Evolutionary conservation across 192 early-diverging fungal species (phyloP), one percentile per base, ranked within the genome.

Genomic region (Tieghemiomyces parasiticus): DNA sequence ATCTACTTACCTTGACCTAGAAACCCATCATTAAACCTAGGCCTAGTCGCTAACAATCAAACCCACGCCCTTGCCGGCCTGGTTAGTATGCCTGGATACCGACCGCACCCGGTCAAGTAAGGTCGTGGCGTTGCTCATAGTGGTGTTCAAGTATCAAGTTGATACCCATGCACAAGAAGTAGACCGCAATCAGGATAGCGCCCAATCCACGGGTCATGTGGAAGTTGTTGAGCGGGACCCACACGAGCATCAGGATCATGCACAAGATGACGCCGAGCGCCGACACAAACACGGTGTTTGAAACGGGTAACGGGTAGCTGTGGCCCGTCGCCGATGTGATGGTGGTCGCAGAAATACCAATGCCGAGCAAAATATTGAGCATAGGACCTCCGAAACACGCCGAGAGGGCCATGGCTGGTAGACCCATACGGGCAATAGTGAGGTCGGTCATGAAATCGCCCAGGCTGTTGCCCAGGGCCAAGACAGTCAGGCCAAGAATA

Each of bases 341-440:
- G 30, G 83, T 81, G 46, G 75, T 70, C 9, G 80, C 87, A 47
- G 87, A 81, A 32, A 92, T 72, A 34, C 91, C 91, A 10, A 94
- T 74, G 22, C 91, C 91, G 16, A 94, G 78, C 56, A 94, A 67
- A 38, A 93, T 77, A 59, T 89, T 93, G 31, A 97, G 67, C 80
- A 97, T 84, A 20, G 95, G 95, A 16, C 86, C 79, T 29, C 92
- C 92, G 72, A 90, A 95, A 56, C 92, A 95, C 0, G 95, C 95
- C 26, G 86, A 86, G 45, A 97, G 79, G 0, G 93, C 95, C 92
- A 97, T 97, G 59, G 84, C 77, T 22, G 93, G 90, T 63, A 78
- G 92, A 1, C 93, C 92, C 85, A 90, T 86, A 60, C 75, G 78
- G 2, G 95, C 91, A 56, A 97, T 87, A 25, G 86, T 87, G 24